Evolutionary conservation across 495 filamentous ascomycete species (phyloP).

Genomic region (Neurospora sp.): DNA sequence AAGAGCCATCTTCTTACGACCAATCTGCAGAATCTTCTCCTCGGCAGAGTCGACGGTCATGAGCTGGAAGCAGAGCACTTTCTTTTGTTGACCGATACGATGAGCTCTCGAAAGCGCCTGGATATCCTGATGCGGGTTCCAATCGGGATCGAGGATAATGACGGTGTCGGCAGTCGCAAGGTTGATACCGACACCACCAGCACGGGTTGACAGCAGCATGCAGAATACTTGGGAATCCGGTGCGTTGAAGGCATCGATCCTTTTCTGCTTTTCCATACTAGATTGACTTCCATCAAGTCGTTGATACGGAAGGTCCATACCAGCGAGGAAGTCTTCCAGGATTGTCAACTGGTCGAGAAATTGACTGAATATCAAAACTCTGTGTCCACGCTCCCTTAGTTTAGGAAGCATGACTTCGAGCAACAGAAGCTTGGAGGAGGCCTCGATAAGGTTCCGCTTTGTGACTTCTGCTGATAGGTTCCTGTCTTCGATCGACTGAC

Average conservation of each 20-base stretch:
- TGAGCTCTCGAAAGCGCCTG: constrained; percentile 92
- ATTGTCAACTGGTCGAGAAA: constrained; percentile 84
- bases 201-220: constrained; percentile 86
- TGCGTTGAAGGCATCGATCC: constrained; percentile 89
- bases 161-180: constrained; percentile 95
- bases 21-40: constrained; percentile 94
- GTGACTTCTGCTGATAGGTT: constrained; percentile 39
- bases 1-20: constrained; percentile 86
- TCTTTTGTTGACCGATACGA: constrained; percentile 90
- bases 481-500: constrained; percentile 73
- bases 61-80: constrained; percentile 88
- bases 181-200: constrained; percentile 95
- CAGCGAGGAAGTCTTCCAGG: constrained; percentile 79
- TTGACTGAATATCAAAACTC: constrained; percentile 93
- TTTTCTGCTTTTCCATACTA: constrained; percentile 78
- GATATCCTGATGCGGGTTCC: constrained; percentile 97
- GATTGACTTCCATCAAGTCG: constrained; percentile 79
- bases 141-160: constrained; percentile 96
- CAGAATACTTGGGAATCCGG: constrained; percentile 73
- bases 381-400: constrained; percentile 76
- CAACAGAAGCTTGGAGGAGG: constrained; percentile 80
- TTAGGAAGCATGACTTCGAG: constrained; percentile 86
- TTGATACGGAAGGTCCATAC: constrained; percentile 56
- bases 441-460: constrained; percentile 77
- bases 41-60: constrained; percentile 82